Evolutionary conservation across 2,329 filamentous ascomycete genomes (phyloP), one percentile per base, ranked within the genome.

Genomic region (Aureobasidium sp.): DNA sequence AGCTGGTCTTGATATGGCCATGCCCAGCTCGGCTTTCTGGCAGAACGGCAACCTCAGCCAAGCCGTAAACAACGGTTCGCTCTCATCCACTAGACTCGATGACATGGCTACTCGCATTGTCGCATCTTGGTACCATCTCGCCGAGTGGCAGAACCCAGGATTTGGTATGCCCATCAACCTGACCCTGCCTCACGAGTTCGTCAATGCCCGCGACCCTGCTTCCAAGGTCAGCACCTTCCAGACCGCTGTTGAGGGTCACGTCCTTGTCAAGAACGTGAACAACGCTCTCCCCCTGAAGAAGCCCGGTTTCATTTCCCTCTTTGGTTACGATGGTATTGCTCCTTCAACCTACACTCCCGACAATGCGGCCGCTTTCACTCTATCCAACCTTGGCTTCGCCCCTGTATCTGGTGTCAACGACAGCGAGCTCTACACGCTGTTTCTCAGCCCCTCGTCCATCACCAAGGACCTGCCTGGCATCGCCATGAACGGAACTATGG

Each of bases 1-100:
- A 47, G 79, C 82, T 22, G 86, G 86, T 0, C 74, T 89, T 1
- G 86, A 89, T 65, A 87, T 89, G 85, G 78, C 81, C 4, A 89
- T 89, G 86, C 86, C 86, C 74, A 76, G 14, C 5, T 68, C 66
- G 3, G 22, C 17, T 61, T 73, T 66, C 64, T 74, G 71, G 69
- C 68, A 70, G 49, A 64, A 72, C 24, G 66, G 66, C 15, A 73
- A 76, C 44, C 78, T 89, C 0, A 75, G 78, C 0, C 72, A 78
- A 5, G 82, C 85, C 0, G 81, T 90, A 15, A 75, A 76, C 12
- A 86, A 88, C 65, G 85, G 85, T 1, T 81, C 81, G 0, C 72
- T 89, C 0, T 73, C 83, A 0, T 75, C 81, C 61, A 72, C 75
- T 0, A 78, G 86, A 6, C 63, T 89, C 0, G 77, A 81, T 57